These are phyloP conservation scores for Phytophthora megakarya DNA, from an alignment of 352 stramenopile genomes.

Conservation along the genomic window DNA sequence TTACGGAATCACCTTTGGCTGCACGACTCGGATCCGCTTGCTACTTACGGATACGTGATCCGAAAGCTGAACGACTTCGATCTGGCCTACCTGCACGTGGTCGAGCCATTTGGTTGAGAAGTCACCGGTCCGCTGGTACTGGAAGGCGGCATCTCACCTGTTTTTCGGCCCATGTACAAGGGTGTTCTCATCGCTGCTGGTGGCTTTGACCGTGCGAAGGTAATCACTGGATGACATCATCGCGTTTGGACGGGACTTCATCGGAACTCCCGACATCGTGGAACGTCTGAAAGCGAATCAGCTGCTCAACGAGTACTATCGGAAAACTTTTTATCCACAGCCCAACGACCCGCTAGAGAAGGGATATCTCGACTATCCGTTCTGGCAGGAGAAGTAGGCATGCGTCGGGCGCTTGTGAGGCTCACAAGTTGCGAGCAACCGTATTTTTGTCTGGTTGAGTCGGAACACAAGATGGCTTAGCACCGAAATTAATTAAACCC, in stretches of 20 bases:
- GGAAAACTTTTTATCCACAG: slow-evolving; percentile 33
- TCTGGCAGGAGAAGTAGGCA: slow-evolving; percentile 15
- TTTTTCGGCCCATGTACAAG: slow-evolving; percentile 48
- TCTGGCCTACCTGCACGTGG: slow-evolving; percentile 41
- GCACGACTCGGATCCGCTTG: slow-evolving; percentile 9
- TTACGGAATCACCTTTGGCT: slow-evolving; percentile 23
- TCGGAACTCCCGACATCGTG: slow-evolving; percentile 55
- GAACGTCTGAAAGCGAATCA: slow-evolving; percentile 36
- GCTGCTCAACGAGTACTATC: slow-evolving; percentile 41
- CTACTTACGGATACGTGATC: slow-evolving; percentile 32
- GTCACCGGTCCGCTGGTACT: slow-evolving; percentile 17
- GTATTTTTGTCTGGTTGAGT: no score
- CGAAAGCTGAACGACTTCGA: slow-evolving; percentile 36
- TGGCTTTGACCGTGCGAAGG: slow-evolving; percentile 37
- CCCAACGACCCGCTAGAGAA: slow-evolving; percentile 10
- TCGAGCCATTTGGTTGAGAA: slow-evolving; percentile 39
- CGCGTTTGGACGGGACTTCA: slow-evolving; percentile 52
- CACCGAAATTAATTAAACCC: no score
- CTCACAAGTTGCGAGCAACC: background rate
- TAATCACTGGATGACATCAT: slow-evolving; percentile 39
- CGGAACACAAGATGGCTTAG: no score
- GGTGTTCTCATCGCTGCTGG: slow-evolving; percentile 42
- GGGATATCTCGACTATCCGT: slow-evolving; percentile 37
- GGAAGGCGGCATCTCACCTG: slow-evolving; percentile 34
- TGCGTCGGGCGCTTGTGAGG: background rate